phyloP scores from a whole-genome alignment of 2,329 filamentous ascomycete genomes.

The Geoglossum cookeanum region DNA sequence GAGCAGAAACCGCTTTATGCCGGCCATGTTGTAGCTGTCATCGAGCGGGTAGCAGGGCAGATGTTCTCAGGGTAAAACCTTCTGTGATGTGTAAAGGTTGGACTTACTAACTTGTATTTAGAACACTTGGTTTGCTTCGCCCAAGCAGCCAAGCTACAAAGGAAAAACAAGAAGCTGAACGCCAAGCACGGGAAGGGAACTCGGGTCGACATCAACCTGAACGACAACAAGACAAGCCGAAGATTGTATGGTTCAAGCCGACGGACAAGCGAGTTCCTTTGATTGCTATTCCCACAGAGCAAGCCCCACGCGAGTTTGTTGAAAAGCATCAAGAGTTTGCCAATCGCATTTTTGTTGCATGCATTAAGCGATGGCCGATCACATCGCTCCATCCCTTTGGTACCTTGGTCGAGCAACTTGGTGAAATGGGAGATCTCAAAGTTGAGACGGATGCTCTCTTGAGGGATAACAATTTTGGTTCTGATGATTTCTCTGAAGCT shows the following conservation, averaged over 20 bases:
- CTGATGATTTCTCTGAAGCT: slow-evolving; percentile 93
- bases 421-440: slow-evolving; percentile 91
- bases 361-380: slow-evolving; percentile 98
- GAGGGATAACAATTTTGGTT: slow-evolving; percentile 95
- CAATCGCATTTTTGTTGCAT: slow-evolving; percentile 94
- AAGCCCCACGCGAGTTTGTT: slow-evolving; percentile 92
- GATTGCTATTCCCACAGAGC: slow-evolving; percentile 95
- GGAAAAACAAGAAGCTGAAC: slow-evolving; percentile 96
- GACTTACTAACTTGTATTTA: slow-evolving; percentile 8
- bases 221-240: slow-evolving; percentile 86
- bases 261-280: slow-evolving; percentile 96
- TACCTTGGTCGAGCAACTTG: slow-evolving; percentile 89
- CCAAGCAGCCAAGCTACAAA: slow-evolving; percentile 97
- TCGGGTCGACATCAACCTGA: slow-evolving; percentile 55
- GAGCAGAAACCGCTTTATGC: slow-evolving; percentile 96
- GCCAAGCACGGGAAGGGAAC: slow-evolving; percentile 69
- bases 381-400: slow-evolving; percentile 98
- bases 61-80: slow-evolving; percentile 64
- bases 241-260: slow-evolving; percentile 99
- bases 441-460: slow-evolving; percentile 95
- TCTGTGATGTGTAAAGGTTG: neutral
- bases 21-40: slow-evolving; percentile 89
- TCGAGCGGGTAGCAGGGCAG: slow-evolving; percentile 90
- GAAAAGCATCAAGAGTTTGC: slow-evolving; percentile 97
- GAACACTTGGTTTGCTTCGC: slow-evolving; percentile 78